These are phyloP conservation scores for Sphaerostilbella broomeana DNA, from an alignment of 2,329 filamentous ascomycete genomes.

Conservation along the genomic window DNA sequence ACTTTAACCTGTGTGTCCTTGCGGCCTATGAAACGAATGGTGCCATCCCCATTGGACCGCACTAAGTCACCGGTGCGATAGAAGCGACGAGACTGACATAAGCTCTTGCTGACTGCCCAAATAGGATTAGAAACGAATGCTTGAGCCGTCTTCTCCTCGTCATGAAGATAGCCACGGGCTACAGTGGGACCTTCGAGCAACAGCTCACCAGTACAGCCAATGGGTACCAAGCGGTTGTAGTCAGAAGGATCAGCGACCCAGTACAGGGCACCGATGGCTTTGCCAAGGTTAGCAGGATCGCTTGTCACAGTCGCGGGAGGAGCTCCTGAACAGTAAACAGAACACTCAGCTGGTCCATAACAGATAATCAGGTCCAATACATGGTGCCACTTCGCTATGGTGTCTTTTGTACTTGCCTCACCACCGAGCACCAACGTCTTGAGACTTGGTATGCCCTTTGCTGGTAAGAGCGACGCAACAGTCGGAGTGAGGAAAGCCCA, in stretches of 20 bases:
- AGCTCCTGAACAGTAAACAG: too few relatives aligned
- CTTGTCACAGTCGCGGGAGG: too few relatives aligned
- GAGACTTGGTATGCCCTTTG: too few relatives aligned
- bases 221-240: slow-evolving; percentile 25
- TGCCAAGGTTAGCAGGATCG: too few relatives aligned
- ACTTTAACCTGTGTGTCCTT: slow-evolving; percentile 56
- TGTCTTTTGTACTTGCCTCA: too few relatives aligned
- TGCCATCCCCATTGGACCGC: slow-evolving; percentile 34
- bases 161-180: slow-evolving; percentile 41
- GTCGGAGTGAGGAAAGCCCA: too few relatives aligned
- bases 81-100: slow-evolving; percentile 15
- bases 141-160: neutral
- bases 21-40: slow-evolving; percentile 42
- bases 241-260: neutral
- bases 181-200: slow-evolving; percentile 44
- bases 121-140: slow-evolving; percentile 1
- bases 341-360: too few relatives aligned
- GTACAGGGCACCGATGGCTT: neutral
- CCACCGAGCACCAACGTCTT: too few relatives aligned
- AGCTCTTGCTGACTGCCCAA: neutral
- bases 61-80: slow-evolving; percentile 47
- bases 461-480: too few relatives aligned
- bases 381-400: too few relatives aligned
- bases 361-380: too few relatives aligned
- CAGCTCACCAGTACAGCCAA: slow-evolving; percentile 38